phyloP scores from a whole-genome alignment of 2,329 filamentous ascomycete genomes.

The Aspergillus cejpii region DNA sequence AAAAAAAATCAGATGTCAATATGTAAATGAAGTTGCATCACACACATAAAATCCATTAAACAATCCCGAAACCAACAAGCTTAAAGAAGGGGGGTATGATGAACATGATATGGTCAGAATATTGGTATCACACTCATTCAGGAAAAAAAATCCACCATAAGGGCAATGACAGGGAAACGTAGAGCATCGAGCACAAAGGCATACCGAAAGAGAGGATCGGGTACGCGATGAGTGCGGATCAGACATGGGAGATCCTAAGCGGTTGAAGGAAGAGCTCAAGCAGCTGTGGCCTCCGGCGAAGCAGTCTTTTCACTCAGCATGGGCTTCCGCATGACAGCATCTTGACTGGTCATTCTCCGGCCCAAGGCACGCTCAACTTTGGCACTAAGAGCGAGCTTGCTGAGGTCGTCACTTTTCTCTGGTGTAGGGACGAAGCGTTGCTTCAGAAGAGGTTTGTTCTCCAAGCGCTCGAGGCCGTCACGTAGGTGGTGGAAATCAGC shows the following conservation, averaged over 20 bases:
- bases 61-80: conserved; percentile 5
- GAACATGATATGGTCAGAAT: conserved; percentile 13
- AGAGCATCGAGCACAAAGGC: not conserved
- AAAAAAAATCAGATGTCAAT: not conserved
- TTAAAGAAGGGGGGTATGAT: conserved; percentile 16
- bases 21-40: too few relatives aligned
- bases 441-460: conserved; percentile 75
- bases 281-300: conserved; percentile 16
- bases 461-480: conserved; percentile 74
- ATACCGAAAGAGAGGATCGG: conserved; percentile 16
- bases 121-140: conserved; percentile 16
- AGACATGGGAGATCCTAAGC: conserved; percentile 8
- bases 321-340: conserved; percentile 69
- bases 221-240: conserved; percentile 5
- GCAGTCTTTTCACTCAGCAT: conserved; percentile 38
- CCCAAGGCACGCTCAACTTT: conserved; percentile 85
- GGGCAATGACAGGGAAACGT: not conserved
- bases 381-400: conserved; percentile 79
- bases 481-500: conserved; percentile 69
- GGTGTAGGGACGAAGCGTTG: conserved; percentile 74
- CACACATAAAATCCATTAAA: conserved; percentile 6
- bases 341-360: conserved; percentile 78
- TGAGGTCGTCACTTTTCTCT: conserved; percentile 73
- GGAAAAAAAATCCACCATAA: conserved; percentile 11
- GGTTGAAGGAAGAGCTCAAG: conserved; percentile 5